A percentile compares a stretch with the other conserved stretches of the same genome.
These are phyloP conservation scores for Fusarium tricinctum DNA, from an alignment of 2,329 filamentous ascomycete genomes.

Conservation along the genomic window DNA sequence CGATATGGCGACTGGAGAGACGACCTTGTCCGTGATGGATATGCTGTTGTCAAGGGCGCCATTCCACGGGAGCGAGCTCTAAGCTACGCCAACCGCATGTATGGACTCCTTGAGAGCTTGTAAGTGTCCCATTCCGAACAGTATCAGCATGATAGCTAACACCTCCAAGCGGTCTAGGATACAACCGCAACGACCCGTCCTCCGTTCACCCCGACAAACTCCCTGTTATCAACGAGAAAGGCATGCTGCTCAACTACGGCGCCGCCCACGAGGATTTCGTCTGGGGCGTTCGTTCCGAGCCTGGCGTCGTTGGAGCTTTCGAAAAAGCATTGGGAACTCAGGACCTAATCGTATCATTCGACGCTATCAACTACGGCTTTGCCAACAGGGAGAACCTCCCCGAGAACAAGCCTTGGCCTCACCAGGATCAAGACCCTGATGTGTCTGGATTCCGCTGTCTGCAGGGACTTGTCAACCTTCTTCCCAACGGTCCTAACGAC, in stretches of 20 bases:
- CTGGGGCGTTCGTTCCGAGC: conserved; percentile 62
- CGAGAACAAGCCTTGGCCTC: conserved; percentile 43
- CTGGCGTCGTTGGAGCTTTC: conserved; percentile 61
- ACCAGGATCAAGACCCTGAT: conserved; percentile 45
- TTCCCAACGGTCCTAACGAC: conserved; percentile 54
- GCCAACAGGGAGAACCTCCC: conserved; percentile 55
- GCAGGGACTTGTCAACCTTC: conserved; percentile 64
- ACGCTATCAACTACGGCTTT: conserved; percentile 56
- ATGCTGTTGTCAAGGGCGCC: conserved; percentile 41
- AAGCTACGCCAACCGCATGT: conserved; percentile 46
- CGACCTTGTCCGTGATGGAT: conserved; percentile 42
- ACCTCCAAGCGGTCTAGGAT: conserved; percentile 30
- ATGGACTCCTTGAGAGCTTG: conserved; percentile 44
- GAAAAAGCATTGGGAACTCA: conserved; percentile 61
- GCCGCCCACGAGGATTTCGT: conserved; percentile 64
- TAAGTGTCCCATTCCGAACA: background rate
- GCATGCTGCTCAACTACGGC: conserved; percentile 62
- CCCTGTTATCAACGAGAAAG: conserved; percentile 57
- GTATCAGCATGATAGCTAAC: background rate
- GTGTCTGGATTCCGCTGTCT: conserved; percentile 62
- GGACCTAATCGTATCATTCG: conserved; percentile 65
- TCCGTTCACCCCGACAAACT: conserved; percentile 44
- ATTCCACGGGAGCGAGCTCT: conserved; percentile 41
- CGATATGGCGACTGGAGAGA: conserved; percentile 46
- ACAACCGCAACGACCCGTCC: conserved; percentile 38